A percentile compares a stretch with the other conserved stretches of the same genome.
Evolutionary conservation across 2,329 filamentous ascomycete species (phyloP).

Genomic region (Monilinia laxa): DNA sequence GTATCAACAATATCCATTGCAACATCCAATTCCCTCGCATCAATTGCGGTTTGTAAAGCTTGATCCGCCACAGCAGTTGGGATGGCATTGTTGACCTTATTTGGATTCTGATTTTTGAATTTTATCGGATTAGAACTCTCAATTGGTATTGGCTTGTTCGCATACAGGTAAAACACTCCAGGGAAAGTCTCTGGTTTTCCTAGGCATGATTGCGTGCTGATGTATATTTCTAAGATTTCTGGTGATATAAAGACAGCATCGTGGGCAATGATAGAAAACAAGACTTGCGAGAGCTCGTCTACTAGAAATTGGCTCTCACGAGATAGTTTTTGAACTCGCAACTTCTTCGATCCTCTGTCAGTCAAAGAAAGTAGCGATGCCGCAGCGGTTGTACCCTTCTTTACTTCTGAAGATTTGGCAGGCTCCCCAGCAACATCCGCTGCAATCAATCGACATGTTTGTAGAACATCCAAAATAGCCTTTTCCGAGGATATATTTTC

Average conservation of each 20-base stretch:
- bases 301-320: constrained; percentile 36
- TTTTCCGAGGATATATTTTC: constrained; percentile 33
- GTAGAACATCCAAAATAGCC: constrained; percentile 29
- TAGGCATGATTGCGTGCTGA: constrained; percentile 72
- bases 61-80: constrained; percentile 66
- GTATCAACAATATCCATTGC: constrained; percentile 74
- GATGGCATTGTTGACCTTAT: constrained; percentile 68
- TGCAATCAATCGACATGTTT: constrained; percentile 33
- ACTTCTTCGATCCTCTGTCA: constrained; percentile 32
- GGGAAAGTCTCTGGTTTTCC: constrained; percentile 74
- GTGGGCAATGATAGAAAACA: constrained; percentile 70
- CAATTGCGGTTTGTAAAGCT: constrained; percentile 78
- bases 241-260: constrained; percentile 79
- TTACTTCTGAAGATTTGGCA: constrained; percentile 23
- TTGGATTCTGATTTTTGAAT: constrained; percentile 65
- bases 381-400: constrained; percentile 43
- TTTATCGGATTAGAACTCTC: constrained; percentile 57
- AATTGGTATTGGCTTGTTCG: constrained; percentile 73
- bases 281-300: constrained; percentile 55
- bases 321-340: constrained; percentile 28
- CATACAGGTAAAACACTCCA: constrained; percentile 76
- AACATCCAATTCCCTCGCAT: constrained; percentile 72
- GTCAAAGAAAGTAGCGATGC: constrained; percentile 54
- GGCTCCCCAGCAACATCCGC: constrained; percentile 33
- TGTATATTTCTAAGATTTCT: constrained; percentile 69